These are phyloP conservation scores for Ammopiptanthus mongolicus DNA, from an alignment of 306 rosid species.

Conservation along the genomic window DNA sequence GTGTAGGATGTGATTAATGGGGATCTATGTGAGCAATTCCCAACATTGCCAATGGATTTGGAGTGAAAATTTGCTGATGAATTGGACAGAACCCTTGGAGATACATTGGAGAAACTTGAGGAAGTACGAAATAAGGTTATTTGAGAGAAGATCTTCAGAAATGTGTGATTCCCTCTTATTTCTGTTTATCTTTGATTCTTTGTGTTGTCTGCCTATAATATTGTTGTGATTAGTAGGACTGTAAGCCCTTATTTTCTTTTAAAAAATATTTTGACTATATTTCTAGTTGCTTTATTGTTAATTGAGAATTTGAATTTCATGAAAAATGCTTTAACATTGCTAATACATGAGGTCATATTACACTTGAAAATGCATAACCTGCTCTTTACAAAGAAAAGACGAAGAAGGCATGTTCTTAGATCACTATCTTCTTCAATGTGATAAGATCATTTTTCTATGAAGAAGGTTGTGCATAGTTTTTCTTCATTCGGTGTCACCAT, in stretches of 20 bases:
- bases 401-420: background rate
- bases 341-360: no score
- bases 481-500: constrained; percentile 34
- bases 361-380: background rate
- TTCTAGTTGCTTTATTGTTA: background rate
- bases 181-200: background rate
- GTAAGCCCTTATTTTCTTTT: background rate
- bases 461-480: constrained; percentile 33
- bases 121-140: constrained; percentile 91
- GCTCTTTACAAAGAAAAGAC: background rate
- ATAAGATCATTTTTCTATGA: background rate
- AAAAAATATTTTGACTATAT: background rate
- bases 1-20: constrained; percentile 96
- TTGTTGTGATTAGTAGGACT: background rate
- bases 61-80: constrained; percentile 97
- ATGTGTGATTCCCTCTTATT: constrained; percentile 24
- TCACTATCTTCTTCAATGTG: background rate
- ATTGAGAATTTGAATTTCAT: background rate
- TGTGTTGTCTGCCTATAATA: background rate
- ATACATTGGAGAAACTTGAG: constrained; percentile 87
- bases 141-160: constrained; percentile 30
- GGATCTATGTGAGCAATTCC: constrained; percentile 96
- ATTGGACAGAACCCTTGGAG: constrained; percentile 92
- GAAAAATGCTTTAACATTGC: constrained; percentile 1
- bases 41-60: constrained; percentile 88